Conservation (phyloP, 257 asterid genomes). For the Dorcoceras hygrometricum region DNA sequence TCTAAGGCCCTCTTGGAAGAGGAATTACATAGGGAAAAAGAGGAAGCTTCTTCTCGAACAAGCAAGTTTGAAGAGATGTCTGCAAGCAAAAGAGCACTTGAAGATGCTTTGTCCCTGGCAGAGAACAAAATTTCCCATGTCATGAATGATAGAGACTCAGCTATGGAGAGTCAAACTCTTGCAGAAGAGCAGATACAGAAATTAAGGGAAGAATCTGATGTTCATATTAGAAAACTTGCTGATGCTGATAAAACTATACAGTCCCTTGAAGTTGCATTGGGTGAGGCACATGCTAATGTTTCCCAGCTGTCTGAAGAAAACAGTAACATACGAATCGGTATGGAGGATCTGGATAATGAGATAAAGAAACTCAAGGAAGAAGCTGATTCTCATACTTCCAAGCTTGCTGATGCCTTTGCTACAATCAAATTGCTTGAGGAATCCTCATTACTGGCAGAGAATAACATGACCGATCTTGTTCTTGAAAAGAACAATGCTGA, state of each 20-base stretch:
- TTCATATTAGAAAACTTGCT: conserved; percentile 43
- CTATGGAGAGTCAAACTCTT: conserved; percentile 41
- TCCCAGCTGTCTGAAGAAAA: conserved; percentile 63
- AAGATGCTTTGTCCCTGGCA: conserved; percentile 55
- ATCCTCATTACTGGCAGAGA: conserved; percentile 51
- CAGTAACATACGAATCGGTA: conserved; percentile 38
- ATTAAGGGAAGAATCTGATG: conserved; percentile 49
- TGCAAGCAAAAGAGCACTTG: conserved; percentile 42
- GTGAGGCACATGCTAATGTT: conserved; percentile 52
- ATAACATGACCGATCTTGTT: conserved; percentile 46
- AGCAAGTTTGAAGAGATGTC: conserved; percentile 59
- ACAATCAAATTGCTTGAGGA: conserved; percentile 64
- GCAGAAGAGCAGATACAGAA: conserved; percentile 52
- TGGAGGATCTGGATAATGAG: conserved; percentile 60
- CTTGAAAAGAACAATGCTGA: conserved; percentile 58
- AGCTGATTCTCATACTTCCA: conserved; percentile 49
- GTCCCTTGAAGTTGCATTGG: conserved; percentile 75
- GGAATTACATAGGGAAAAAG: conserved; percentile 59
- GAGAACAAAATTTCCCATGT: conserved; percentile 48
- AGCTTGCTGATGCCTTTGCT: conserved; percentile 57
- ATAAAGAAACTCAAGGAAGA: conserved; percentile 62
- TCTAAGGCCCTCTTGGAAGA: conserved; percentile 50
- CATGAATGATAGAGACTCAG: conserved; percentile 55
- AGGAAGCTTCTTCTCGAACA: conserved; percentile 45
- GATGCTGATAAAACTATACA: conserved; percentile 61